phyloP scores from a whole-genome alignment of 331 rosid species.

The Phaseolus coccineus region DNA sequence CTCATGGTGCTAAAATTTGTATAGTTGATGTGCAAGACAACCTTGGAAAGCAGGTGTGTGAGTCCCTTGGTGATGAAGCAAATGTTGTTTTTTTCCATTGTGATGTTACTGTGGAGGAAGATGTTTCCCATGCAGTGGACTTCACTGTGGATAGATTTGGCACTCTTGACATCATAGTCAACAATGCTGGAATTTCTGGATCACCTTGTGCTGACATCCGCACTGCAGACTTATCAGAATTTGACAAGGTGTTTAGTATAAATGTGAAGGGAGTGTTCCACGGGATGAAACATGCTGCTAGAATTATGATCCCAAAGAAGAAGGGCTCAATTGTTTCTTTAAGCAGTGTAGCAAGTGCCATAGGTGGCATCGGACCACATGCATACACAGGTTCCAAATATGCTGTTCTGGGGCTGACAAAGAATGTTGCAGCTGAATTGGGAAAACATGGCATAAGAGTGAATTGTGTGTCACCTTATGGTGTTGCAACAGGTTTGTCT shows the following conservation, averaged over 20 bases:
- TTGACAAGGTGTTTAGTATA: conserved; percentile 70
- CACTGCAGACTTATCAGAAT: conserved; percentile 63
- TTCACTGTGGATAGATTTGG: conserved; percentile 64
- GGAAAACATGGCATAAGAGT: conserved; percentile 85
- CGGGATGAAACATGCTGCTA: conserved; percentile 90
- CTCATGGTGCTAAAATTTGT: conserved; percentile 85
- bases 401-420: conserved; percentile 81
- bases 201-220: conserved; percentile 77
- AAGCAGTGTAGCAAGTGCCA: conserved; percentile 59
- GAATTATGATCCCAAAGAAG: conserved; percentile 69
- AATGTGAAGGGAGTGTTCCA: conserved; percentile 84
- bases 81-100: conserved; percentile 59
- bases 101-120: conserved; percentile 75
- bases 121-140: conserved; percentile 65
- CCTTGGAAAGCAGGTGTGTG: conserved; percentile 62
- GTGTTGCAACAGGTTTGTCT: conserved; percentile 62
- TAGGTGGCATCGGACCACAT: conserved; percentile 71
- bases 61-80: conserved; percentile 55
- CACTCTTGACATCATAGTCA: conserved; percentile 82
- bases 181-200: conserved; percentile 87
- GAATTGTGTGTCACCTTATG: conserved; percentile 86
- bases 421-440: conserved; percentile 83
- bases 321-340: conserved; percentile 84
- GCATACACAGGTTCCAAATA: conserved; percentile 82
- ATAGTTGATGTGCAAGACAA: conserved; percentile 79